phyloP scores from a whole-genome alignment of 176 grass and related monocot genomes.

The Saccharum officinarum region DNA sequence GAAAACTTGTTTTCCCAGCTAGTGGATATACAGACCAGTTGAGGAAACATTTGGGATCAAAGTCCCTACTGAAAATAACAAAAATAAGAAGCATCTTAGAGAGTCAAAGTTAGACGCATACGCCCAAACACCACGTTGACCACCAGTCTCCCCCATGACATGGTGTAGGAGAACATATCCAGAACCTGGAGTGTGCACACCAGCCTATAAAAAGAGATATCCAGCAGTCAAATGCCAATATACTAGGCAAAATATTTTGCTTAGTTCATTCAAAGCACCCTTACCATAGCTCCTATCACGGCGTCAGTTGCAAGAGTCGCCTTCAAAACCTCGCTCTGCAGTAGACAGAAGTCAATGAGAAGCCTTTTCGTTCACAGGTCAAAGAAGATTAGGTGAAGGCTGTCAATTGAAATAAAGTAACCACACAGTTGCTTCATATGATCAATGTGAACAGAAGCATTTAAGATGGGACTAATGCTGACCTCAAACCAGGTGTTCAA shows the following conservation, averaged over 20 bases:
- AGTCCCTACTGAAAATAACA: constrained; percentile 5
- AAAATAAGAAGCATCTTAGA: constrained; percentile 4
- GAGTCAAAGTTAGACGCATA: constrained; percentile 54
- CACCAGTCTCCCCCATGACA: constrained; percentile 91
- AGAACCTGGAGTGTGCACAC: constrained; percentile 84
- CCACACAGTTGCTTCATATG: constrained; percentile 12
- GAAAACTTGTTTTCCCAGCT: constrained; percentile 12
- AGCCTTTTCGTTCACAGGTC: not conserved
- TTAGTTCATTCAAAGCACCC: constrained; percentile 17
- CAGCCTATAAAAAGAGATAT: constrained; percentile 57
- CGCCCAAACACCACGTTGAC: constrained; percentile 98
- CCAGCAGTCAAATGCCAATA: constrained; percentile 19
- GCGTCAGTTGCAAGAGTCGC: constrained; percentile 90
- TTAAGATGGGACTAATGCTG: constrained; percentile 22
- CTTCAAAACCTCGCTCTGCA: constrained; percentile 85
- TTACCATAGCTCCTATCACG: constrained; percentile 91
- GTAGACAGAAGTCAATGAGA: constrained; percentile 26
- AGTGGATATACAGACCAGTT: constrained; percentile 1
- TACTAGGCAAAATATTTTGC: not conserved
- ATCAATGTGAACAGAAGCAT: constrained; percentile 16
- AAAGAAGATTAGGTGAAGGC: not conserved
- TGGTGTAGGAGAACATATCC: constrained; percentile 98
- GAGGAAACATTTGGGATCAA: not conserved
- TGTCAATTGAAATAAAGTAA: constrained; percentile 1
- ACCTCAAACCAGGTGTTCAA: constrained; percentile 98